Conservation (phyloP, 768 basidiomycete species). For the Clitopilus passeckerianus region DNA sequence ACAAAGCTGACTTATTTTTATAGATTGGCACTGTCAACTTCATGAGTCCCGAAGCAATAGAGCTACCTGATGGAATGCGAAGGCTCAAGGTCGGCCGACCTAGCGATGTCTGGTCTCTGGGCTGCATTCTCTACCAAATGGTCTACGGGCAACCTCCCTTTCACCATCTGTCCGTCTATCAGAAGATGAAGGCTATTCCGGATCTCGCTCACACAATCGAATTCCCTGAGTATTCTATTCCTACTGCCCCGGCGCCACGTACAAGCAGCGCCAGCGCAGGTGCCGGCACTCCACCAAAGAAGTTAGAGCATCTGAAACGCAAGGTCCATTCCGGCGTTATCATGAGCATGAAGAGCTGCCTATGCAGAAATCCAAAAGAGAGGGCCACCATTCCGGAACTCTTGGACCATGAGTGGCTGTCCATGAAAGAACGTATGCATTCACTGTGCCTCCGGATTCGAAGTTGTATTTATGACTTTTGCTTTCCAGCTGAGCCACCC, state of each 20-base stretch:
- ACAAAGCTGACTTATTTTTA: conserved; percentile 1
- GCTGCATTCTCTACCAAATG: conserved; percentile 99
- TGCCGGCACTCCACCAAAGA: conserved; percentile 40
- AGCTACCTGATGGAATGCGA: conserved; percentile 79
- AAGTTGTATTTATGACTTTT: background rate
- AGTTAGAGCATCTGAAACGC: conserved; percentile 64
- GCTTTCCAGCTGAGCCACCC: conserved; percentile 18
- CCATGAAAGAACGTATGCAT: conserved; percentile 50
- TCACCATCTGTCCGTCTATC: conserved; percentile 72
- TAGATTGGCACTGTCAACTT: conserved; percentile 97
- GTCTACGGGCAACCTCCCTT: conserved; percentile 94
- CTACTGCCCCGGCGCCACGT: conserved; percentile 36
- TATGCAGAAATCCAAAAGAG: conserved; percentile 75
- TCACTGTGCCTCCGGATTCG: background rate
- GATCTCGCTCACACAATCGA: conserved; percentile 71
- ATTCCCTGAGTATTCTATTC: conserved; percentile 70
- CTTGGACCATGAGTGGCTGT: conserved; percentile 76
- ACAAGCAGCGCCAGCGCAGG: conserved; percentile 18
- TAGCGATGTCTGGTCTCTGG: conserved; percentile 96
- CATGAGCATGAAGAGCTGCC: conserved; percentile 75
- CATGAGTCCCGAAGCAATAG: conserved; percentile 98
- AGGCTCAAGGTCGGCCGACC: conserved; percentile 93
- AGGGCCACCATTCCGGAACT: conserved; percentile 86
- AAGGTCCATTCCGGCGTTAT: conserved; percentile 76
- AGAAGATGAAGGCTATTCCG: conserved; percentile 94